Conservation (phyloP, 352 stramenopile species). For the Lagenidium giganteum region DNA sequence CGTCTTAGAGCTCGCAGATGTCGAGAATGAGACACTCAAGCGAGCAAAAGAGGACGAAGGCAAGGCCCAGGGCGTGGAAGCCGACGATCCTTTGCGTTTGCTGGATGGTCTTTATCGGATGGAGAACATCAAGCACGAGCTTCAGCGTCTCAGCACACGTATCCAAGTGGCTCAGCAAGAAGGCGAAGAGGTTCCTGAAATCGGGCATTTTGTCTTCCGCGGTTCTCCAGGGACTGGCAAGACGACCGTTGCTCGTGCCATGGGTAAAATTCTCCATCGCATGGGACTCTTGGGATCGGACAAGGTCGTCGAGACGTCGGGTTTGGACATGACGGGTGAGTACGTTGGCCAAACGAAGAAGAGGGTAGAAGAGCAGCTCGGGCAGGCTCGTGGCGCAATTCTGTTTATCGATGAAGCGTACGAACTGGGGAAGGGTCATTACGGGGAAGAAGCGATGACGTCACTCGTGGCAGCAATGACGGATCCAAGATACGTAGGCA, state of each 20-base stretch:
- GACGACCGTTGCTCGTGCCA: constrained; percentile 86
- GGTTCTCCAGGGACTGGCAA: constrained; percentile 86
- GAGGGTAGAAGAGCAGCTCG: constrained; percentile 83
- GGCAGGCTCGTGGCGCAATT: constrained; percentile 86
- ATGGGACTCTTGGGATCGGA: constrained; percentile 89
- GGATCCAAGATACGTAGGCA: constrained; percentile 65
- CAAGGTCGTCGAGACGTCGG: constrained; percentile 88
- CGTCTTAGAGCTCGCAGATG: constrained; percentile 39
- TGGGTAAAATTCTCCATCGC: constrained; percentile 92
- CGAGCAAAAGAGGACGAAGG: constrained; percentile 14
- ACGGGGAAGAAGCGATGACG: constrained; percentile 86
- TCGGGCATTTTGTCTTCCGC: constrained; percentile 87
- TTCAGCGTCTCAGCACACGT: constrained; percentile 45
- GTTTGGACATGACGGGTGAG: constrained; percentile 84
- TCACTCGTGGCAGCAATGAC: constrained; percentile 89
- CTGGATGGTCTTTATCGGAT: constrained; percentile 57
- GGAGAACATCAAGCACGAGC: constrained; percentile 48
- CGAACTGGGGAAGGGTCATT: constrained; percentile 78
- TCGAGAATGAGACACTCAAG: constrained; percentile 37
- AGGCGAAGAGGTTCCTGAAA: constrained; percentile 44
- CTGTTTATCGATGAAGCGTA: constrained; percentile 94
- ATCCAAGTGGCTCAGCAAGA: constrained; percentile 65
- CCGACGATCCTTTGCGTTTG: constrained; percentile 34
- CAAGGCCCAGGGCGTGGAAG: background rate
- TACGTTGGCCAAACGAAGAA: constrained; percentile 89